These are phyloP conservation scores for Flaveria sonorensis DNA, from an alignment of 129 eudicot species.

Conservation along the genomic window DNA sequence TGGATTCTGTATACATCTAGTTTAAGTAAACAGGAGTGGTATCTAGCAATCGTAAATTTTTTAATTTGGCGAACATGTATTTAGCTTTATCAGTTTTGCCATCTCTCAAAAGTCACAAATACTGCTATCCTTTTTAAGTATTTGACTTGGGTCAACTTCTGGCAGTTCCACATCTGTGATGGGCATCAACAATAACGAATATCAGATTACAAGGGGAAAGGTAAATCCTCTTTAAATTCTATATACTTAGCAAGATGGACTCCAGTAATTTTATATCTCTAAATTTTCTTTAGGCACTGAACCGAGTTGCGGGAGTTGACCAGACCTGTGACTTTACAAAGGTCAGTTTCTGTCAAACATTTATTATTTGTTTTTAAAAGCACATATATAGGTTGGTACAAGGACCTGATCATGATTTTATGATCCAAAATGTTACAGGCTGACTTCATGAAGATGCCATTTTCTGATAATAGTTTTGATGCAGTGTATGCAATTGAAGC, in stretches of 20 bases:
- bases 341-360: slow-evolving; percentile 41
- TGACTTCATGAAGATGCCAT: slow-evolving; percentile 97
- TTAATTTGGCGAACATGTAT: neutral
- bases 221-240: slow-evolving; percentile 38
- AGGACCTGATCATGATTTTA: slow-evolving; percentile 6
- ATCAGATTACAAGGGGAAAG: slow-evolving; percentile 95
- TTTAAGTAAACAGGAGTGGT: neutral
- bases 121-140: neutral
- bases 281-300: slow-evolving; percentile 56
- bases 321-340: slow-evolving; percentile 83
- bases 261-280: neutral
- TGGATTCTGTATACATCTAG: neutral
- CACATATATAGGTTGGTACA: neutral
- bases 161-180: slow-evolving; percentile 81
- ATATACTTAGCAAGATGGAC: neutral
- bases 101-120: slow-evolving; percentile 2
- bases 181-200: slow-evolving; percentile 95
- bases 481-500: slow-evolving; percentile 96
- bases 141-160: slow-evolving; percentile 22
- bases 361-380: neutral
- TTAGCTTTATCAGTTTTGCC: neutral
- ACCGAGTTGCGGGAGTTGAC: slow-evolving; percentile 78
- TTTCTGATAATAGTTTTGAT: slow-evolving; percentile 76
- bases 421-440: slow-evolving; percentile 57
- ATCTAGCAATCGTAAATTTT: neutral